Conservation (phyloP, 1,284 basidiomycete species). For the Tilletia caries region DNA sequence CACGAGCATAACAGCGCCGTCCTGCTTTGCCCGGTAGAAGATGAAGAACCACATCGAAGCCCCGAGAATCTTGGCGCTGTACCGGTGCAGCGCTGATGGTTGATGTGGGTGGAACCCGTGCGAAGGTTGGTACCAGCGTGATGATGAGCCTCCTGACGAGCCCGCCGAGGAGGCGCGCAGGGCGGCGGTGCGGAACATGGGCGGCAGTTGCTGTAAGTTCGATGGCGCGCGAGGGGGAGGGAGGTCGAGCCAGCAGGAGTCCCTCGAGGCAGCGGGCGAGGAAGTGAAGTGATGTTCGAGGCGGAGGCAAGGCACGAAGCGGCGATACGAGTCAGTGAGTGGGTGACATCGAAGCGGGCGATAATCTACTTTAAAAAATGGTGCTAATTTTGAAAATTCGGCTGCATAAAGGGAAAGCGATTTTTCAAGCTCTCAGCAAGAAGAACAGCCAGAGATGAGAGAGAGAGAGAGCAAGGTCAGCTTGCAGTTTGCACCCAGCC, state of each 20-base stretch:
- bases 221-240: not conserved
- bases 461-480: not conserved
- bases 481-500: not conserved
- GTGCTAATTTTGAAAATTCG: no score
- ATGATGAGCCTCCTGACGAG: conserved; percentile 3
- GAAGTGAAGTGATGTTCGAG: no score
- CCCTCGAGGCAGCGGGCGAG: no score
- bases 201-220: not conserved
- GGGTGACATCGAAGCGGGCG: no score
- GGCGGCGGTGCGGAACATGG: not conserved
- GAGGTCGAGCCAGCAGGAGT: not conserved
- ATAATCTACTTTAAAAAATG: no score
- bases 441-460: not conserved
- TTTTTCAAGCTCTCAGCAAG: no score
- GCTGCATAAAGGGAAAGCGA: not conserved
- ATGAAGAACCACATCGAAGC: conserved; percentile 54
- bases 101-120: conserved; percentile 47
- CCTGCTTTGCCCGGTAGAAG: conserved; percentile 51
- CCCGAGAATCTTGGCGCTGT: conserved; percentile 46
- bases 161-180: not conserved
- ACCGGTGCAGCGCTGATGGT: conserved; percentile 45
- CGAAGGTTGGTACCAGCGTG: conserved; percentile 41
- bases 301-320: no score
- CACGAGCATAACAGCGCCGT: conserved; percentile 51
- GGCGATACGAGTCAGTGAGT: no score